A percentile compares a stretch with the other conserved stretches of the same genome.
These are phyloP conservation scores for Aspergillus ostianus DNA, from an alignment of 495 filamentous ascomycete species.

Conservation along the genomic window DNA sequence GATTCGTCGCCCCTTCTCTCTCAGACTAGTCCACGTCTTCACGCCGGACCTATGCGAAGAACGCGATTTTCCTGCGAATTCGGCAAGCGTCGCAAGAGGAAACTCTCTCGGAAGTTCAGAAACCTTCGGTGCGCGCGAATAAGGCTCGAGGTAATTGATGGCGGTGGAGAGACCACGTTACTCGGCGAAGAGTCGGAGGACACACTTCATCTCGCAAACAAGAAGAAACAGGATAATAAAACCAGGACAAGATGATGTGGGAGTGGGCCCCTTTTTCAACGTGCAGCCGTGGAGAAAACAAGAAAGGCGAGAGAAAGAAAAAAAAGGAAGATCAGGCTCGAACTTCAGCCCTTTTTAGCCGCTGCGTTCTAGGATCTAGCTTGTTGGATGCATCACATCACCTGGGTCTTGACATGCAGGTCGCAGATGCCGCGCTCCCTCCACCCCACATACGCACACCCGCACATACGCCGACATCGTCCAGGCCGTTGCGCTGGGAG, in stretches of 20 bases:
- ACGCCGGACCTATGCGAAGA: neutral
- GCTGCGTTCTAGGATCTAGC: constrained; percentile 20
- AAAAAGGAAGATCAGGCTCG: constrained; percentile 8
- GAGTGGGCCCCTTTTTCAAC: constrained; percentile 25
- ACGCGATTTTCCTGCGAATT: neutral
- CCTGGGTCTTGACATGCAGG: constrained; percentile 27
- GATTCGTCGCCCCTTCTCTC: neutral
- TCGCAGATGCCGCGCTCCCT: constrained; percentile 20
- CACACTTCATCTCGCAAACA: constrained; percentile 1
- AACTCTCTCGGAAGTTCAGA: neutral
- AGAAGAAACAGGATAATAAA: neutral
- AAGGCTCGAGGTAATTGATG: neutral
- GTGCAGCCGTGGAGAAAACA: constrained; percentile 20
- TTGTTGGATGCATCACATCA: constrained; percentile 34
- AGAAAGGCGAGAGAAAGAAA: neutral
- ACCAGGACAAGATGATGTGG: constrained; percentile 4
- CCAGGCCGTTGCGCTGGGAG: constrained; percentile 13
- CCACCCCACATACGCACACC: constrained; percentile 5
- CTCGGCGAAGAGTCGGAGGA: neutral
- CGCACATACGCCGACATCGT: neutral
- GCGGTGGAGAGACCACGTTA: constrained; percentile 2
- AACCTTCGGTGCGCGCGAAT: neutral
- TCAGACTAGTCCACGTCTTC: neutral
- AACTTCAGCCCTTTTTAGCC: constrained; percentile 17
- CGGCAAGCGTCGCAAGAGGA: neutral